Conservation (phyloP, 352 stramenopile species). For the Pythium graminicola region DNA sequence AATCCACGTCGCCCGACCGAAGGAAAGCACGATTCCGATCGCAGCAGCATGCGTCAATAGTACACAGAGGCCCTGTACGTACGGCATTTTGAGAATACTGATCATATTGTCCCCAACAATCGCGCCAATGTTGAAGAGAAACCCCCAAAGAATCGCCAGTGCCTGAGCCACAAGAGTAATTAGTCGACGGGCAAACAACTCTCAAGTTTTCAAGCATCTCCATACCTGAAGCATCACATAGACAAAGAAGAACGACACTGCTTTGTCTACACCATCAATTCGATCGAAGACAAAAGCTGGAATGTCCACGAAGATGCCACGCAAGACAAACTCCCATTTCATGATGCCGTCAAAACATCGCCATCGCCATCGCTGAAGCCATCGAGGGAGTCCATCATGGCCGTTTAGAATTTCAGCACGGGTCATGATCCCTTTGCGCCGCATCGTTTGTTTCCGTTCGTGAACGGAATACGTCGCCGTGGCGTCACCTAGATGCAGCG, state of each 20-base stretch:
- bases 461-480: background rate
- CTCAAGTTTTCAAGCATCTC: background rate
- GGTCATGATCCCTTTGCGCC: background rate
- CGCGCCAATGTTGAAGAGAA: slow-evolving; percentile 76
- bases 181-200: background rate
- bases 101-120: slow-evolving; percentile 85
- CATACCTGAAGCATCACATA: slow-evolving; percentile 70
- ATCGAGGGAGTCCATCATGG: slow-evolving; percentile 4
- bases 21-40: slow-evolving; percentile 79
- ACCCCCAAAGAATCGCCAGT: slow-evolving; percentile 81
- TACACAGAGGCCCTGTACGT: slow-evolving; percentile 64
- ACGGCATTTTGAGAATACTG: slow-evolving; percentile 78
- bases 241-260: slow-evolving; percentile 77
- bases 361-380: slow-evolving; percentile 31
- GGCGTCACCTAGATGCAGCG: slow-evolving; percentile 6
- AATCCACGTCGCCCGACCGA: slow-evolving; percentile 82
- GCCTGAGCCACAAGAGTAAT: slow-evolving; percentile 25
- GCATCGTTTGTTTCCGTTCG: background rate
- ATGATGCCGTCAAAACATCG: slow-evolving; percentile 64
- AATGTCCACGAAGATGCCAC: slow-evolving; percentile 48
- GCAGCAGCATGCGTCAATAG: slow-evolving; percentile 77
- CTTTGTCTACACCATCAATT: slow-evolving; percentile 42
- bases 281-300: slow-evolving; percentile 46
- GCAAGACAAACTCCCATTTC: slow-evolving; percentile 52
- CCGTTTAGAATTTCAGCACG: background rate